Percentiles rank a stretch among this genome's conserved stretches.
Evolutionary conservation across 2,329 filamentous ascomycete genomes (phyloP).

Genomic region (Fragosphaeria purpurea): DNA sequence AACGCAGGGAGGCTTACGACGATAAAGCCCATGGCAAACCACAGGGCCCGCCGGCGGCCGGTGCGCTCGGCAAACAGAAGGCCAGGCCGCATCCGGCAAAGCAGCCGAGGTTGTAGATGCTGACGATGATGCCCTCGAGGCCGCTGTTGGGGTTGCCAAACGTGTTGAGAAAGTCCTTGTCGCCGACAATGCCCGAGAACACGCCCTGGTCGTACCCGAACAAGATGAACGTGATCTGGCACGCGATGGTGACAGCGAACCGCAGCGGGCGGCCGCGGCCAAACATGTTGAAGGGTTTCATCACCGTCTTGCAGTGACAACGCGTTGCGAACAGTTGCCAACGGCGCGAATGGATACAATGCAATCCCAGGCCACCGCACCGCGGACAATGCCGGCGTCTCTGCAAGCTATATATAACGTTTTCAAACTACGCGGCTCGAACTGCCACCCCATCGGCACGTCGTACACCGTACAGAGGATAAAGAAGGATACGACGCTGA

Average conservation of each 20-base stretch:
- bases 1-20: too few species aligned
- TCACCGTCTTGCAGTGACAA: too few species aligned
- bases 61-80: conserved; percentile 14
- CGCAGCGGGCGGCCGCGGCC: conserved; percentile 11
- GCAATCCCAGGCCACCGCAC: too few species aligned
- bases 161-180: conserved; percentile 30
- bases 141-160: conserved; percentile 27
- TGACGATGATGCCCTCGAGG: conserved; percentile 31
- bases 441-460: too few species aligned
- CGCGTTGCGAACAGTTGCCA: too few species aligned
- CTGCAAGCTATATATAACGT: too few species aligned
- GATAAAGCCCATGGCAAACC: conserved; percentile 18
- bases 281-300: conserved; percentile 4
- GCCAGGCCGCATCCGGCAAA: conserved; percentile 23
- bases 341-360: too few species aligned
- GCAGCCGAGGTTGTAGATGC: conserved; percentile 28
- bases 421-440: too few species aligned
- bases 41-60: conserved; percentile 15
- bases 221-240: conserved; percentile 27
- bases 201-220: conserved; percentile 40
- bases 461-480: too few species aligned
- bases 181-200: conserved; percentile 36
- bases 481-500: too few species aligned
- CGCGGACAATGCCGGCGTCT: too few species aligned
- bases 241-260: conserved; percentile 13